Evolutionary conservation across 2,329 filamentous ascomycete genomes (phyloP), one percentile per base, ranked within the genome.

Genomic region (Leptographium lundbergii): DNA sequence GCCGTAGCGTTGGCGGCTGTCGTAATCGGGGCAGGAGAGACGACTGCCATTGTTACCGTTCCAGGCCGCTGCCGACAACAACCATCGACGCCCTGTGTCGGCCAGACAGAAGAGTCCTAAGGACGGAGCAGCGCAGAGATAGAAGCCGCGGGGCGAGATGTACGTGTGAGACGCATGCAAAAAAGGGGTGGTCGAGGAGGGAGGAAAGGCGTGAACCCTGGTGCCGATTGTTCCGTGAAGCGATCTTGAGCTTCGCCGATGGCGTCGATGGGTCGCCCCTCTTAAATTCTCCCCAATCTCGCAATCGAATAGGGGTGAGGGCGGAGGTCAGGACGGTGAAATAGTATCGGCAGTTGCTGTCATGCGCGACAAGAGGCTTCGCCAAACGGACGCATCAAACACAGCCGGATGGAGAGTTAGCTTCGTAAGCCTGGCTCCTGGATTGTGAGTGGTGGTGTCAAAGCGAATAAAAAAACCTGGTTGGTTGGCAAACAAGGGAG

Each of bases 21-120:
- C 25, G 76, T 72, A 62, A 75, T 74, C 62, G 75, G 74, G 64
- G 72, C 72, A 64, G 77, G 71, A 64, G 79, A 78, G 69, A 82
- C 75, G 67, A 77, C 74, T 66, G 79, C 75, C 80, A 81, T 82
- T 63, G 51, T 60, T 66, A 57, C 64, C 61, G 63, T 63, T 61
- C 52, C 61, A 57, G 51, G n/a, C 32, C 29, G 17, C 27, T 19
- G n/a, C 19, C 27, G 32, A 27, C 57, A 56, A 54, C 22, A 45
- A 52, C n/a, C 58, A 61, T 58, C 19, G 27, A 62, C 51, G 34
- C 39, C 14, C 42, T 11, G 24, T 54, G 34, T 3, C 42, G 54
- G 25, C 27, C 24, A 32, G 24, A 50, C 22, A 24, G 47, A 24
- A 14, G 22, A 3, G 47, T 50, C 47, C 36, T 39, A 39, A 5